phyloP scores from a whole-genome alignment of 352 stramenopile genomes.

The Pythium aristosporum region DNA sequence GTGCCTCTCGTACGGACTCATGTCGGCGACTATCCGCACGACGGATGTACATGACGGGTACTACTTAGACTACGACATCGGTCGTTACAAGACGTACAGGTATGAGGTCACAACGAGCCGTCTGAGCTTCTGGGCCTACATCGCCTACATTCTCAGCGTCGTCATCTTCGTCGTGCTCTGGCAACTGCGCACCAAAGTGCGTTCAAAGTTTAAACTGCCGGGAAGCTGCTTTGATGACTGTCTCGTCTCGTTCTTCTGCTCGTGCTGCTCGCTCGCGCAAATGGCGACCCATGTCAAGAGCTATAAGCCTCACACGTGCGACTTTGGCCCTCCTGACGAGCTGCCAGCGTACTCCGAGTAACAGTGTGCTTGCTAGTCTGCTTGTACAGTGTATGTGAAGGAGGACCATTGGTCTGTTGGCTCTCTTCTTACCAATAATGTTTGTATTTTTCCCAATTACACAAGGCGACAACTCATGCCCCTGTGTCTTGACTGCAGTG shows the following conservation, averaged over 20 bases:
- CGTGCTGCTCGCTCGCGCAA: constrained; percentile 12
- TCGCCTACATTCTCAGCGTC: constrained; percentile 2
- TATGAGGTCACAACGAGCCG: not conserved
- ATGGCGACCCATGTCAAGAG: constrained; percentile 20
- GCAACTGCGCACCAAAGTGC: constrained; percentile 7
- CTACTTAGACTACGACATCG: not conserved
- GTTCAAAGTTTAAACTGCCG: not conserved
- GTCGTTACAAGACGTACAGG: not conserved
- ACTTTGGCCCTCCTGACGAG: constrained; percentile 7
- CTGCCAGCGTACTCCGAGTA: constrained; percentile 6
- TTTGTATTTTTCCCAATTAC: no score
- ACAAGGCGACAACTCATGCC: no score
- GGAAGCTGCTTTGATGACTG: constrained; percentile 6
- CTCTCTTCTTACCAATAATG: not conserved
- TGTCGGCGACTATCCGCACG: not conserved
- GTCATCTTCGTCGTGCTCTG: not conserved
- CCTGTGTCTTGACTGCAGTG: no score
- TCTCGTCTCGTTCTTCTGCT: constrained; percentile 4
- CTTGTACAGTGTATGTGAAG: no score
- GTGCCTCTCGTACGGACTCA: constrained; percentile 1
- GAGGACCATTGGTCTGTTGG: no score
- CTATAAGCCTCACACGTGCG: constrained; percentile 8
- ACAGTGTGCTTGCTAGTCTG: no score
- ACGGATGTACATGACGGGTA: not conserved
- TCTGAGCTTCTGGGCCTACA: constrained; percentile 4